Evolutionary conservation across 495 filamentous ascomycete genomes (phyloP).

Genomic region (Hypoxylon subgilvum): DNA sequence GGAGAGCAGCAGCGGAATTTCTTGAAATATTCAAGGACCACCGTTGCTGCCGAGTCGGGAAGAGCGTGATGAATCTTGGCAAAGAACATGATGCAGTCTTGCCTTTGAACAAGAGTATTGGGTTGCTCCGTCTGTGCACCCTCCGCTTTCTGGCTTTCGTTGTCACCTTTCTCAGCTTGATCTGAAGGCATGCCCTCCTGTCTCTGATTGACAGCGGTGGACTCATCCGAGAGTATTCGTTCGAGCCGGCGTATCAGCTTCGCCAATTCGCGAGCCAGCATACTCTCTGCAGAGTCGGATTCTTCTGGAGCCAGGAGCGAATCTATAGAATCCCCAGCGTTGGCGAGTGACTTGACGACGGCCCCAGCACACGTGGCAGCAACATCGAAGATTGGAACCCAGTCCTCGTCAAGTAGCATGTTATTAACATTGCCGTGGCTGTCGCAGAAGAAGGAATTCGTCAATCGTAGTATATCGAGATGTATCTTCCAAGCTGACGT

Average conservation of each 20-base stretch:
- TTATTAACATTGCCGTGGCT: constrained; percentile 49
- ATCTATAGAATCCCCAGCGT: constrained; percentile 42
- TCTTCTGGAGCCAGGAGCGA: constrained; percentile 25
- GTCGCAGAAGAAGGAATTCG: constrained; percentile 57
- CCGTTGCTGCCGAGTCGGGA: constrained; percentile 62
- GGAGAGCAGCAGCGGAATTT: constrained; percentile 73
- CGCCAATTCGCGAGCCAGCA: constrained; percentile 45
- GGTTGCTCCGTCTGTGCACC: constrained; percentile 27
- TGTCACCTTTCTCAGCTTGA: not conserved
- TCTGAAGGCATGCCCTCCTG: constrained; percentile 43
- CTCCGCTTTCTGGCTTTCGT: constrained; percentile 21
- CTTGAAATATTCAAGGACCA: constrained; percentile 64
- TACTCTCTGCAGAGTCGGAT: constrained; percentile 41
- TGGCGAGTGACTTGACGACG: constrained; percentile 41
- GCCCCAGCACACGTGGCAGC: constrained; percentile 50
- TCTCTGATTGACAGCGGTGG: constrained; percentile 50
- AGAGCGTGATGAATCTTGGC: constrained; percentile 62
- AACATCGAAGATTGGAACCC: constrained; percentile 57
- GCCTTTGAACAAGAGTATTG: constrained; percentile 60
- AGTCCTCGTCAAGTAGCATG: constrained; percentile 59
- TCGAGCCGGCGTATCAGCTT: constrained; percentile 52
- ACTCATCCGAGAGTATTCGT: constrained; percentile 41
- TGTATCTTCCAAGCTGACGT: constrained; percentile 56
- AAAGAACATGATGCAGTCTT: constrained; percentile 73
- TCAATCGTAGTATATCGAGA: constrained; percentile 62